Evolutionary conservation across 805 yeast genomes (phyloP), one percentile per base, ranked within the genome.

Genomic region (Wickerhamomyces rabaulensis): DNA sequence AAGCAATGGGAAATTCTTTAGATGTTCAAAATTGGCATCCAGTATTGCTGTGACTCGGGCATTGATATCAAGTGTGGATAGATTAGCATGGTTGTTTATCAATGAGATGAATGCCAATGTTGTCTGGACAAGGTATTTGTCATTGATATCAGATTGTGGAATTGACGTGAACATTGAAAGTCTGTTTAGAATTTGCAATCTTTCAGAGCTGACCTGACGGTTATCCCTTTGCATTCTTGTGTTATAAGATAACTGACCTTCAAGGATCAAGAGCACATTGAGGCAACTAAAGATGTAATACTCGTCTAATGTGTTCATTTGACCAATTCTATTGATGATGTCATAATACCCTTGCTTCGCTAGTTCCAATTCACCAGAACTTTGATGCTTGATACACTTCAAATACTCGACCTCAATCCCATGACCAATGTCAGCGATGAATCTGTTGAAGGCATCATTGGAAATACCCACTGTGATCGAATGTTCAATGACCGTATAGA

Each of bases 1-100:
- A 15, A 59, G 29, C 33, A 59, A 20, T 6, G 63, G 61, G 20
- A 38, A 52, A 15, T 44, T 41, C 26, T 53, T 56, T 17, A 58
- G 33, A n/a, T 46, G 41, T 5, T 52, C 49, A 33, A 54, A 56
- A 20, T 55, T 49, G 4, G 42, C 19, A n/a, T 51, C 50, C 19
- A 54, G 15, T 2, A 52, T 42, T 13, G 31, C 6, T 8, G 51
- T 29, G 2, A 51, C 33, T 13, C 41, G 26, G 23, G 46, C 33
- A n/a, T 45, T 51, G 16, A 56, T 53, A 15, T 52, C 50, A 7
- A 56, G 33, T 6, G 45, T 52, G 1, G 62, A 51, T 5, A 43
- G 9, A n/a, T 49, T 45, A 7, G 42, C 20, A 31, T 49, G 43
- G 29, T 57, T 58, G 43, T 45, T 52, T 6, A 59, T 19, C 8